Percentiles rank a stretch among this genome's conserved stretches.
phyloP scores from a whole-genome alignment of 1,284 basidiomycete genomes.

The Hemileia vastatrix region DNA sequence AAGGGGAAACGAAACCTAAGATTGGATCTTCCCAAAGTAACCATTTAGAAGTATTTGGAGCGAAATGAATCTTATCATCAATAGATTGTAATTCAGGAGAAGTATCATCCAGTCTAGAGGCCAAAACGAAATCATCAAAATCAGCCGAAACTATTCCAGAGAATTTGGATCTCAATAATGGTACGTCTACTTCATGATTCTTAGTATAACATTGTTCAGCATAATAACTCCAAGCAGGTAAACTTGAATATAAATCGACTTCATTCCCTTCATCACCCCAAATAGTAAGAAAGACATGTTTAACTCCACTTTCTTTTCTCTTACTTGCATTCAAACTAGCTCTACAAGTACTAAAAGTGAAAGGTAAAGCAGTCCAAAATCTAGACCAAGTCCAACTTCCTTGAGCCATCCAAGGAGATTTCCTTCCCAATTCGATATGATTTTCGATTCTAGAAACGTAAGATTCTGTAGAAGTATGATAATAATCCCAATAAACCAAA shows the following conservation, averaged over 20 bases:
- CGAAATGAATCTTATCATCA: constrained; percentile 27
- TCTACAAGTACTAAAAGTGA: constrained; percentile 43
- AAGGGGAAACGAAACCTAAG: constrained; percentile 30
- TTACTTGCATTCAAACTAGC: constrained; percentile 42
- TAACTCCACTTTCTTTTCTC: constrained; percentile 31
- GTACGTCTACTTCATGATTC: constrained; percentile 33
- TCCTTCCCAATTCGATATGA: constrained; percentile 37
- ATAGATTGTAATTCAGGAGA: constrained; percentile 31
- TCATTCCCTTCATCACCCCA: constrained; percentile 47
- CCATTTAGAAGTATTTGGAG: constrained; percentile 44
- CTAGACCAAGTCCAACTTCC: constrained; percentile 46
- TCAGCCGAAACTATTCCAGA: constrained; percentile 38
- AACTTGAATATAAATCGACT: constrained; percentile 26
- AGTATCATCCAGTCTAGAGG: constrained; percentile 39
- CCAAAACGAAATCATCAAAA: constrained; percentile 44
- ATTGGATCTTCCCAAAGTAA: constrained; percentile 41
- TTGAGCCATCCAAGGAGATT: constrained; percentile 42
- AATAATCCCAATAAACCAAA: constrained; percentile 20
- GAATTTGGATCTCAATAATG: constrained; percentile 29
- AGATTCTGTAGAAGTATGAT: constrained; percentile 30
- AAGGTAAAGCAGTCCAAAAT: constrained; percentile 45
- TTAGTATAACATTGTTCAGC: constrained; percentile 40
- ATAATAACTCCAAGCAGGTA: constrained; percentile 37
- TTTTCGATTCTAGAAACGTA: constrained; percentile 40
- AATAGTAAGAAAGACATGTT: constrained; percentile 43